These are phyloP conservation scores for Cercophora samala DNA, from an alignment of 495 filamentous ascomycete genomes.

Conservation along the genomic window DNA sequence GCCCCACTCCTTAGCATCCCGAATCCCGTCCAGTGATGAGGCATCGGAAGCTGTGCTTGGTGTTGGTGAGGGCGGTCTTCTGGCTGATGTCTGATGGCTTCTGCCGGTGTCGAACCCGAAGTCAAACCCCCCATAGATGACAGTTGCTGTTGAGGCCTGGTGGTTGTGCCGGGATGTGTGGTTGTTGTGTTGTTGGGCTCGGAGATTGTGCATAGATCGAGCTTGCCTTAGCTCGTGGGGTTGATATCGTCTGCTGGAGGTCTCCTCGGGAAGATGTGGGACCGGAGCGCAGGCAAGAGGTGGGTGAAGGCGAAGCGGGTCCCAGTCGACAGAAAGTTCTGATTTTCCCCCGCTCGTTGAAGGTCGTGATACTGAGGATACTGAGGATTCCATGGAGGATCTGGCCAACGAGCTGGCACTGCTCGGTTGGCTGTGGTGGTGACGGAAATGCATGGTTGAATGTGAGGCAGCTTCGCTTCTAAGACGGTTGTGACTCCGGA, in stretches of 20 bases:
- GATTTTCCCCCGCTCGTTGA: slow-evolving; percentile 26
- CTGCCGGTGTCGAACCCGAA: slow-evolving; percentile 29
- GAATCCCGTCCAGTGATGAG: slow-evolving; percentile 3
- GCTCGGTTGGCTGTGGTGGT: slow-evolving; percentile 24
- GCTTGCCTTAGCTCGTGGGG: slow-evolving; percentile 25
- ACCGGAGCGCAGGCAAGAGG: slow-evolving; percentile 19
- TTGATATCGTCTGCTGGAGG: slow-evolving; percentile 16
- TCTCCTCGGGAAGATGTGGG: slow-evolving; percentile 16
- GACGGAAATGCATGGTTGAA: slow-evolving; percentile 18
- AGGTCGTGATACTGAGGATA: slow-evolving; percentile 19
- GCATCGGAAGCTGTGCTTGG: slow-evolving; percentile 7
- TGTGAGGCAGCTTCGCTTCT: slow-evolving; percentile 7
- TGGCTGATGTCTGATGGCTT: not conserved
- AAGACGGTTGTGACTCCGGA: slow-evolving; percentile 33
- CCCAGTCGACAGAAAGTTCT: slow-evolving; percentile 33
- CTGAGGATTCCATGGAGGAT: slow-evolving; percentile 29
- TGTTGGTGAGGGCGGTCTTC: slow-evolving; percentile 14
- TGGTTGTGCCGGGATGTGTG: slow-evolving; percentile 8
- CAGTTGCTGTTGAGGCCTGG: slow-evolving; percentile 16
- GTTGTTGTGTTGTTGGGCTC: slow-evolving; percentile 3
- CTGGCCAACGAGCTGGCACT: slow-evolving; percentile 29
- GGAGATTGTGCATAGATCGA: slow-evolving; percentile 22
- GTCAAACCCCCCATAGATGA: slow-evolving; percentile 40
- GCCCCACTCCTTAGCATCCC: slow-evolving; percentile 10
- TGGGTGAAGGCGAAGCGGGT: slow-evolving; percentile 36